Evolutionary conservation across 441 rosid genomes (phyloP), one percentile per base, ranked within the genome.

Genomic region (Erodium moschatum): DNA sequence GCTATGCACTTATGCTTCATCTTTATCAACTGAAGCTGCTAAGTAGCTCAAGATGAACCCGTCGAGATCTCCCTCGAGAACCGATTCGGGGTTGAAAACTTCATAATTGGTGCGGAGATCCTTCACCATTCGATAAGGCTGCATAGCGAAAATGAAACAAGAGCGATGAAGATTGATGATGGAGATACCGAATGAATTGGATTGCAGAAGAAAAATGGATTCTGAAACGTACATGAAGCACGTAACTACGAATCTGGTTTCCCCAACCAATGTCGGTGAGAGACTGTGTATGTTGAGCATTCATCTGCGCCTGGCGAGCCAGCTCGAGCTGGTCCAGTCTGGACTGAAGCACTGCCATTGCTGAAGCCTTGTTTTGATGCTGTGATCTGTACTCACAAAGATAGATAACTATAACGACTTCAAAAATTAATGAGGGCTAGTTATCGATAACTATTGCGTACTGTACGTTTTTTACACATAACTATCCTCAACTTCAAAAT

Each of bases 101-200:
- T 94, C 98, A 13, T 86, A 87, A 70, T 88, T 87, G 64, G 98
- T 94, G 68, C 97, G 77, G 35, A 91, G 90, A 85, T 94, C 98
- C 82, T 94, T 94, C 64, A 94, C 97, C 92, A 91, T 87, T 56
- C 87, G 86, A 71, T 94, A 94, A 68, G 97, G 97, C 97, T 93
- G 85, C 82, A 75, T 9, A 15, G 9, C 6, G 27, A 48, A 64
- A 33, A 69, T 40, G 31, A 27, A 48, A 0, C 2, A 7, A 52
- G 13, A 42, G 3, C 48, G 44, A 0, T 38, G 44, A 38, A 9
- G 19, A 68, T 64, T 7, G 56, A 40, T 15, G 42, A 46, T 24
- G 44, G 1, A 4, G 15, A 2, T 65, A 62, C 12, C 63, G 69
- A 61, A 46, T 15, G 61, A 68, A 33, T 33, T 33, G 38, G 38